Evolutionary conservation across 345 rosid genomes (phyloP), one percentile per base, ranked within the genome.

Genomic region (Hibiscus trionum): DNA sequence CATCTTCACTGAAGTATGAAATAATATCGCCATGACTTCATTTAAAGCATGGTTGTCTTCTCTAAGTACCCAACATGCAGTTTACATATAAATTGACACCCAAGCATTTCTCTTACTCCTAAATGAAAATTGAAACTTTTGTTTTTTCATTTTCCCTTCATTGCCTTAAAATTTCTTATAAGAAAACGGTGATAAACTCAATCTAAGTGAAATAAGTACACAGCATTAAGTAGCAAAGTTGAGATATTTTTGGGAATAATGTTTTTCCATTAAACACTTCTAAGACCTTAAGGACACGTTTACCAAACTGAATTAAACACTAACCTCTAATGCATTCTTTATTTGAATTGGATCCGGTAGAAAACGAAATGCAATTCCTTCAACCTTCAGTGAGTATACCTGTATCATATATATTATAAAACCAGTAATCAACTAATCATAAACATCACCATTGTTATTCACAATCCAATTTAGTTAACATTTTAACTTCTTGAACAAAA

Each of bases 341-440:
- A 90, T 86, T 77, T 91, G 98, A 75, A 90, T 85, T 10, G 96
- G 97, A 83, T 94, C 97, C 5, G 95, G 97, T 83, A 90, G 73
- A 85, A 94, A 94, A 29, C 97, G 88, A 77, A 94, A 94, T 7
- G 97, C 91, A 81, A 94, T 90, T 65, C 98, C 97, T 77, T 91
- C 97, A 12, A 91, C 96, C 85, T 94, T 94, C 80, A 91, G 73
- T 85, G 85, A 81, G 82, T 88, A 94, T 7, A 91, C 94, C 97
- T 91, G 82, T 11, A 64, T 24, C 47, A 66, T 14, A 66, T 14
- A 66, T 39, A 14, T 21, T 4, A 14, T 46, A 14, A 63, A 44
- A 46, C 19, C 56, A 26, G 35, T 7, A 66, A 66, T 8, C 37
- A 66, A 26, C 19, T 7, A 66, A 66, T 8, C 37, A 66, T 14